A percentile compares a stretch with the other conserved stretches of the same genome.
These are phyloP conservation scores for Penicillium rolfsii DNA, from an alignment of 2,329 filamentous ascomycete genomes.

Conservation along the genomic window DNA sequence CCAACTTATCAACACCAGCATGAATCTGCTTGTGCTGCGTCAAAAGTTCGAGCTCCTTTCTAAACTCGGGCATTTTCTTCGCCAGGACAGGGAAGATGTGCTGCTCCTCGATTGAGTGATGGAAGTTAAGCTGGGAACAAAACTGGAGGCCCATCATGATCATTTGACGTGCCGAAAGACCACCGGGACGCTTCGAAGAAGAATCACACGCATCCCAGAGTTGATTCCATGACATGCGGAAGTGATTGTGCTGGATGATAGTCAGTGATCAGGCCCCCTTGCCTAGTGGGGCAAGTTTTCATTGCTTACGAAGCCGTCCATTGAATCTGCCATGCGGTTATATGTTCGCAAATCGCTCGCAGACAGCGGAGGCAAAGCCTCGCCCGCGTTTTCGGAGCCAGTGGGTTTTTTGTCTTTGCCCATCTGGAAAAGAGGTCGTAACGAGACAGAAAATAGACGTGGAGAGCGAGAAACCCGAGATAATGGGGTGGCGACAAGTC, in stretches of 20 bases:
- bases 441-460: constrained; percentile 8
- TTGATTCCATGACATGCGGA: constrained; percentile 72
- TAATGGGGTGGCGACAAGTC: constrained; percentile 10
- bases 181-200: constrained; percentile 59
- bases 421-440: constrained; percentile 11
- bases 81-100: constrained; percentile 80
- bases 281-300: background rate
- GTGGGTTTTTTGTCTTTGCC: constrained; percentile 8
- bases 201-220: constrained; percentile 65
- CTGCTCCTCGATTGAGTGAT: constrained; percentile 82
- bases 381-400: constrained; percentile 5
- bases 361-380: constrained; percentile 63
- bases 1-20: constrained; percentile 68
- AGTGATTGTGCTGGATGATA: constrained; percentile 68
- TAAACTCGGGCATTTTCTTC: constrained; percentile 77
- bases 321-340: constrained; percentile 73
- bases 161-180: constrained; percentile 70
- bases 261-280: constrained; percentile 14
- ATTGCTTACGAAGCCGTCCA: constrained; percentile 69
- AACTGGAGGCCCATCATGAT: constrained; percentile 71
- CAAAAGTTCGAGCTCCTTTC: constrained; percentile 65
- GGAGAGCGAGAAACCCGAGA: constrained; percentile 10
- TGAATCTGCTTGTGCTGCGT: constrained; percentile 81
- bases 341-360: constrained; percentile 68
- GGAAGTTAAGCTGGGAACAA: constrained; percentile 68